Base-by-base conservation (phyloP, 169 alveolate species). In the Hammondia hammondi region DNA sequence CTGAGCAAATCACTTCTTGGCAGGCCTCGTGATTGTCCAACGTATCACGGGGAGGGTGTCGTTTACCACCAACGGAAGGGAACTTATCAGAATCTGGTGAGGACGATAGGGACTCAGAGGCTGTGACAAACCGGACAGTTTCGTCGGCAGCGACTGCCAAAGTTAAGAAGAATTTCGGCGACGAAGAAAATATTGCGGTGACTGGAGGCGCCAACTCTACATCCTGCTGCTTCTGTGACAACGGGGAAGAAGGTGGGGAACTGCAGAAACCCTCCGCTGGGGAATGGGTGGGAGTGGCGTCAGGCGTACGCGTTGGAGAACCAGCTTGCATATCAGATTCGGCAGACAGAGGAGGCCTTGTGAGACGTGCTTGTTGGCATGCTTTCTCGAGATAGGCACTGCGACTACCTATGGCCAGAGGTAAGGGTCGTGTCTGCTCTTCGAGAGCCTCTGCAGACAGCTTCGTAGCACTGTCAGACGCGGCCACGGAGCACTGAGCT, bases 111-210 rank as follows among this genome's bases (percentile, higher is more conserved):
- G 77, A 67, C 27, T 67, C 77, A 6, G 5, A 17, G 9, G 35
- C 32, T 14, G 77, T 27, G 32, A 27, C 77, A 67, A 67, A 67
- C 32, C 77, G 77, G 77, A 67, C 32, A 67, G 77, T 27, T 67
- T 67, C 77, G 32, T 67, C 77, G 77, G 77, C 77, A 67, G 77
- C 77, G 77, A 67, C 77, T 67, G 77, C 77, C n/a, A 67, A 27
- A 4, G 77, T 27, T 9, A 67, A 29, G 77, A 67, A 67, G 32
- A 67, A 67, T 17, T 67, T 67, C 32, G 77, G 77, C 77, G 77
- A 67, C 24, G 77, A 17, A 67, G 77, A 17, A 21, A 67, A 67
- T 27, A 67, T 67, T 7, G 77, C 77, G 77, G 27, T 67, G 77
- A 67, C 27, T 67, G 77, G 32, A 7, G 77, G 77, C 77, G 77